These are phyloP conservation scores for Pichia sp. DNA, from an alignment of 1,139 yeast species.

Conservation along the genomic window DNA sequence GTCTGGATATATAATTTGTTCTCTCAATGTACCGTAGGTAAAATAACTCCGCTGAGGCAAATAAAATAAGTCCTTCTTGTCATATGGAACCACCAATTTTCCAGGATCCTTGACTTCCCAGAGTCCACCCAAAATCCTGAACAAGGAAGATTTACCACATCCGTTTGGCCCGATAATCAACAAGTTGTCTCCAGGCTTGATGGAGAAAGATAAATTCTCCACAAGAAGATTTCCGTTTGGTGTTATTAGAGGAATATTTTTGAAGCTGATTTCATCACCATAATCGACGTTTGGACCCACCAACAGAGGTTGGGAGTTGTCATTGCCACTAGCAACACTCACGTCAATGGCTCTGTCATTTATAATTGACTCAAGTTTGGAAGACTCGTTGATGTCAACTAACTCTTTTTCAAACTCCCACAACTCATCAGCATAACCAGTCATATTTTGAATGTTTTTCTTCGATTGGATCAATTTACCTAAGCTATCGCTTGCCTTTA, in stretches of 20 bases:
- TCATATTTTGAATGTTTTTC: slow-evolving; percentile 76
- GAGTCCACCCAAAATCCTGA: slow-evolving; percentile 84
- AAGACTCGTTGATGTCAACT: slow-evolving; percentile 42
- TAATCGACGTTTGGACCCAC: slow-evolving; percentile 35
- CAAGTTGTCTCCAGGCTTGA: slow-evolving; percentile 79
- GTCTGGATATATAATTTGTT: slow-evolving; percentile 86
- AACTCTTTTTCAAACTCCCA: slow-evolving; percentile 66
- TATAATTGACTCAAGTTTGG: slow-evolving; percentile 29
- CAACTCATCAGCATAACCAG: slow-evolving; percentile 80
- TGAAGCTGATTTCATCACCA: slow-evolving; percentile 65
- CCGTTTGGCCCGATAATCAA: slow-evolving; percentile 95
- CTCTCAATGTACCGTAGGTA: slow-evolving; percentile 70
- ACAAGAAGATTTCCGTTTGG: slow-evolving; percentile 80
- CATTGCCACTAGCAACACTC: background rate
- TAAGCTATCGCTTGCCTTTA: slow-evolving; percentile 84
- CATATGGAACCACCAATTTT: slow-evolving; percentile 60
- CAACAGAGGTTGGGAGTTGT: slow-evolving; percentile 24
- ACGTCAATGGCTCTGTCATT: slow-evolving; percentile 1
- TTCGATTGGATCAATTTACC: slow-evolving; percentile 85
- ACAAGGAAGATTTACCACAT: slow-evolving; percentile 88
- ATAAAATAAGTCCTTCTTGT: slow-evolving; percentile 68
- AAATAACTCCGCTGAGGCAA: slow-evolving; percentile 91
- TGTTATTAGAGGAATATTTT: slow-evolving; percentile 72
- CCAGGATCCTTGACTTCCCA: slow-evolving; percentile 78
- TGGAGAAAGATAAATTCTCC: slow-evolving; percentile 60